phyloP scores from a whole-genome alignment of 139 green algal species.

The Axilococcus clingmanii region DNA sequence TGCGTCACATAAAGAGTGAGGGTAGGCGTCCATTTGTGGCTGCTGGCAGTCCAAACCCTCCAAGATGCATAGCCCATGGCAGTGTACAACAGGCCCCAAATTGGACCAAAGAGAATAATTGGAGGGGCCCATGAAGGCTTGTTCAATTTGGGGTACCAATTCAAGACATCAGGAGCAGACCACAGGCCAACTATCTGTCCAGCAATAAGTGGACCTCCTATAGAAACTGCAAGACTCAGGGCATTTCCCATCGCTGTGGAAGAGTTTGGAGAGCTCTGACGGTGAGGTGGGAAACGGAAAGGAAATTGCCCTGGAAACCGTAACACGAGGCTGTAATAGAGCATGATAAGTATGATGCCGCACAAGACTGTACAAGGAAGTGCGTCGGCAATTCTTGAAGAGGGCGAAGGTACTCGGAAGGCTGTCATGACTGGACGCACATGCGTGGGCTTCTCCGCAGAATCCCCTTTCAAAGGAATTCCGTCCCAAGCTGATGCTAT shows the following conservation, averaged over 20 bases:
- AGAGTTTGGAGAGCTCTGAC: no score
- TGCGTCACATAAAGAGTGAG: neutral
- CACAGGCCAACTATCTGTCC: slow-evolving; percentile 21
- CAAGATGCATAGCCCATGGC: neutral
- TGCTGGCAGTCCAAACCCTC: neutral
- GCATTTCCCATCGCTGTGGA: slow-evolving; percentile 19
- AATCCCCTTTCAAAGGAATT: no score
- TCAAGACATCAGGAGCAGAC: slow-evolving; percentile 25
- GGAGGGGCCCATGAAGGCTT: neutral
- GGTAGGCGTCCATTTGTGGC: neutral
- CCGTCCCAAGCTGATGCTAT: no score
- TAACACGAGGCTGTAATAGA: no score
- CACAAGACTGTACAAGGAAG: no score
- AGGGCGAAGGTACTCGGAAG: no score
- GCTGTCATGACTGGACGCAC: no score
- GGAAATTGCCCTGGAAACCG: no score
- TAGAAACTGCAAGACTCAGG: slow-evolving; percentile 9
- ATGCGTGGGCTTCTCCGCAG: no score
- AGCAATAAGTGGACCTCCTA: slow-evolving; percentile 25
- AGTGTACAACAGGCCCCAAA: neutral
- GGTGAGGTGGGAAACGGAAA: no score
- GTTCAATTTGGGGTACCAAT: slow-evolving; percentile 23
- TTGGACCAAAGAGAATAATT: neutral
- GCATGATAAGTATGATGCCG: no score
- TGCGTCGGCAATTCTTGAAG: no score